phyloP scores from a whole-genome alignment of 2,329 filamentous ascomycete genomes.

The Apiospora saccharicola region DNA sequence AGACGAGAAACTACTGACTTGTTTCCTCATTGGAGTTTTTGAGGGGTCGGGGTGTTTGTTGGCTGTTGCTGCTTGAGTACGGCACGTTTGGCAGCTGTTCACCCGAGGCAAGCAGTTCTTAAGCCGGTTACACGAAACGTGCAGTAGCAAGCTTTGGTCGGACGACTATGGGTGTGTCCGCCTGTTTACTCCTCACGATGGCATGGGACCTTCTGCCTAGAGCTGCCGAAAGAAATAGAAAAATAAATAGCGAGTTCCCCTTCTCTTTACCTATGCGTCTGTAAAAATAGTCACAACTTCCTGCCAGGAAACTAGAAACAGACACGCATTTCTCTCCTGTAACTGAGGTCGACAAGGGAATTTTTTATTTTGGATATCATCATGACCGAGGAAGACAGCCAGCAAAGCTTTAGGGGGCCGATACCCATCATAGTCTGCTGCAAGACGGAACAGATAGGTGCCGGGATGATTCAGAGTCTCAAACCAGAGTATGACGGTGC shows the following conservation, averaged over 20 bases:
- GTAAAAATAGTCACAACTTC: too few species aligned
- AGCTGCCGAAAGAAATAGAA: not conserved
- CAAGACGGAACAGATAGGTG: slow-evolving; percentile 2
- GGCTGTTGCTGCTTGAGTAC: not conserved
- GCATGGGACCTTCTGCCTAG: not conserved
- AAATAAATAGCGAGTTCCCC: not conserved
- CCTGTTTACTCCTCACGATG: not conserved
- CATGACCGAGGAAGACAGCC: not conserved
- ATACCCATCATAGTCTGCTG: slow-evolving; percentile 15
- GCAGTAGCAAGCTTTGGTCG: not conserved
- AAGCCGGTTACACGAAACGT: slow-evolving; percentile 9
- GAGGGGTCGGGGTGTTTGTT: not conserved
- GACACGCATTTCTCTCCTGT: not conserved
- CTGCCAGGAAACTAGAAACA: not conserved
- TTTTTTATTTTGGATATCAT: not conserved
- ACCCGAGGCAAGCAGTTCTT: not conserved
- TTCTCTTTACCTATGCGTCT: not conserved
- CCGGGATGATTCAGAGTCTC: slow-evolving; percentile 7
- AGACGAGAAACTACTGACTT: not conserved
- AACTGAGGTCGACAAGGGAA: not conserved
- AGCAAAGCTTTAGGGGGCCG: not conserved
- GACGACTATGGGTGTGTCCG: not conserved
- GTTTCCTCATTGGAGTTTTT: not conserved
- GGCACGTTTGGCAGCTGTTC: not conserved
- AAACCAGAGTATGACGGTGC: slow-evolving; percentile 14